A percentile compares a stretch with the other conserved stretches of the same genome.
These are phyloP conservation scores for Pseudofabraea citricarpa DNA, from an alignment of 2,329 filamentous ascomycete species.

Conservation along the genomic window DNA sequence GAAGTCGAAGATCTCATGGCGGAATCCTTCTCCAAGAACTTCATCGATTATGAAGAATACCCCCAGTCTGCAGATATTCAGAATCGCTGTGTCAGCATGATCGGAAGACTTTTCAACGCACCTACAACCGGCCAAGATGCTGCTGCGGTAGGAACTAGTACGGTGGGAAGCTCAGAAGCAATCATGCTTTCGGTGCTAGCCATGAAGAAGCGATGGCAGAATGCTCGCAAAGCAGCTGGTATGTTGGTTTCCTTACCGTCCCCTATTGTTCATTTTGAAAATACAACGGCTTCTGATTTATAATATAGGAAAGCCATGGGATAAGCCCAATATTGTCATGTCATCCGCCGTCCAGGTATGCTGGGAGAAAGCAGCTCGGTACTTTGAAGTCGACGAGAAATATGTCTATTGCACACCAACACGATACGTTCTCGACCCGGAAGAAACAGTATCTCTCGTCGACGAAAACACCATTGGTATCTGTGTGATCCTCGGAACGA, in stretches of 20 bases:
- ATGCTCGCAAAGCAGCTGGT: constrained; percentile 71
- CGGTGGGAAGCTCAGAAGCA: constrained; percentile 84
- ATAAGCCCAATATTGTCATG: constrained; percentile 90
- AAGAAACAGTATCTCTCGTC: constrained; percentile 53
- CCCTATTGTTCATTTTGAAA: not conserved
- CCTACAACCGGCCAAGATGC: constrained; percentile 50
- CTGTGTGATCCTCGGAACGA: constrained; percentile 84
- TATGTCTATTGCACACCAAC: constrained; percentile 61
- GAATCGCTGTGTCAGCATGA: constrained; percentile 89
- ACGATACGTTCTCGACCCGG: constrained; percentile 59
- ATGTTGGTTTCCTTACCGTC: not conserved
- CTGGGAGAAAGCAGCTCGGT: constrained; percentile 89
- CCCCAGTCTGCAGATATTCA: constrained; percentile 80
- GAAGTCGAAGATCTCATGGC: constrained; percentile 95
- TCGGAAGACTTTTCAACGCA: constrained; percentile 82
- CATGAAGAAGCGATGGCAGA: constrained; percentile 95
- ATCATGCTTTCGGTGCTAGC: constrained; percentile 80
- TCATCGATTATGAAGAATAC: constrained; percentile 86
- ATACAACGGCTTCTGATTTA: not conserved
- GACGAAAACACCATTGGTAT: constrained; percentile 83
- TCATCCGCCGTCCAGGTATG: constrained; percentile 93
- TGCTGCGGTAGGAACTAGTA: constrained; percentile 79
- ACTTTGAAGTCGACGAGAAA: constrained; percentile 92
- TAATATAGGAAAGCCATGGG: constrained; percentile 60
- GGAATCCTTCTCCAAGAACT: constrained; percentile 91